phyloP scores from a whole-genome alignment of 1,284 basidiomycete genomes.

The Somion occarium region DNA sequence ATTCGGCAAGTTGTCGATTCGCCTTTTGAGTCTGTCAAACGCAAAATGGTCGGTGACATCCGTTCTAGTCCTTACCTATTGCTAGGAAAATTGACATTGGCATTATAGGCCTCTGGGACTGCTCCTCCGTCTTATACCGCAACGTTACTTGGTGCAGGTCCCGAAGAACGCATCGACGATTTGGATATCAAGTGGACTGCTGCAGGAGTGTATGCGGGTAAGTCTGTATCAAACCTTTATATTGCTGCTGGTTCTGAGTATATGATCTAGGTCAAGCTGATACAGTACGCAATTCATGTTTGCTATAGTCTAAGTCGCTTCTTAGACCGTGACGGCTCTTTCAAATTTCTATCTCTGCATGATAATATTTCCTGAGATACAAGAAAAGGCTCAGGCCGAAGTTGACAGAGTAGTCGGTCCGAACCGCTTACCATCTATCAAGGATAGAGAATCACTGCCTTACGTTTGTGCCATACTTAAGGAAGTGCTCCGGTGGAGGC shows the following conservation, averaged over 20 bases:
- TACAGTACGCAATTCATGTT: constrained; percentile 8
- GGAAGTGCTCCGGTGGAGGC: constrained; percentile 19
- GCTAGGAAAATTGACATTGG: background rate
- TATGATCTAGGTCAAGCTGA: constrained; percentile 7
- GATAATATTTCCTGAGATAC: constrained; percentile 21
- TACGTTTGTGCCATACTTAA: constrained; percentile 19
- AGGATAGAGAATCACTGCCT: constrained; percentile 15
- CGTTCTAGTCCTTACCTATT: background rate
- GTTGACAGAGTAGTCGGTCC: constrained; percentile 22
- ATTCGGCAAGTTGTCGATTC: constrained; percentile 1
- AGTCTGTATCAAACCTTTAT: too few species aligned
- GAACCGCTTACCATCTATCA: constrained; percentile 14
- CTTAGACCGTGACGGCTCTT: constrained; percentile 19
- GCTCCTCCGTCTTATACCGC: background rate
- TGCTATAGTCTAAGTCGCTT: background rate
- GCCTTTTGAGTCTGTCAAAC: constrained; percentile 8
- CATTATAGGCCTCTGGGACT: background rate
- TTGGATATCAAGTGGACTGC: constrained; percentile 4
- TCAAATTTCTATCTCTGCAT: constrained; percentile 21
- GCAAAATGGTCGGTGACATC: constrained; percentile 11
- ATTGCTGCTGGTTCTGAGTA: constrained; percentile 1
- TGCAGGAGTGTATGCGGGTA: background rate
- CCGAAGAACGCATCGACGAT: background rate
- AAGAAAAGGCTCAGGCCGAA: constrained; percentile 24
- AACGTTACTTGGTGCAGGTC: background rate